Conservation (phyloP, 1,139 yeast species). For the Magnusiomyces tetraspermus region DNA sequence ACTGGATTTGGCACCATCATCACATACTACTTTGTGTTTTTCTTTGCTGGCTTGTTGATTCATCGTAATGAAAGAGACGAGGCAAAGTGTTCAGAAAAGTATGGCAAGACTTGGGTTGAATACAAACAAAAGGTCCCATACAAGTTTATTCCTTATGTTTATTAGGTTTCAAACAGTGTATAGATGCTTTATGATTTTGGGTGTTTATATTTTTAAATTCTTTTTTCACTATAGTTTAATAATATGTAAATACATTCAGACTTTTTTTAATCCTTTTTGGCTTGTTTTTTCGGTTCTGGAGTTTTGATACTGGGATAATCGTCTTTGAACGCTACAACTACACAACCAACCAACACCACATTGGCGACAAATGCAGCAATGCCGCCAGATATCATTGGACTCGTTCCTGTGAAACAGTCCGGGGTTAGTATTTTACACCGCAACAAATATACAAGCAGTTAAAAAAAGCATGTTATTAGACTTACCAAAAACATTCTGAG, state of each 20-base stretch:
- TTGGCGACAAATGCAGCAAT: conserved; percentile 83
- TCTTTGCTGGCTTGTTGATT: conserved; percentile 68
- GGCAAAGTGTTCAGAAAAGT: conserved; percentile 76
- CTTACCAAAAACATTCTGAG: conserved; percentile 42
- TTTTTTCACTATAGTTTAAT: too few species aligned
- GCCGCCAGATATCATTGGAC: conserved; percentile 77
- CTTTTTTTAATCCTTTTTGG: conserved; percentile 14
- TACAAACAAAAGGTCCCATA: conserved; percentile 77
- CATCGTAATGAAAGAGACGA: conserved; percentile 92
- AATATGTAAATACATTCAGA: too few species aligned
- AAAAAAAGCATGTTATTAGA: not conserved
- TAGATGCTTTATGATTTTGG: not conserved
- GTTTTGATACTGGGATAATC: conserved; percentile 41
- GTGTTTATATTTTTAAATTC: not conserved
- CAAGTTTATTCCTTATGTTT: conserved; percentile 80
- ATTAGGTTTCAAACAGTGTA: conserved; percentile 33
- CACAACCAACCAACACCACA: conserved; percentile 74
- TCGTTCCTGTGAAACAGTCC: conserved; percentile 36
- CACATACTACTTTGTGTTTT: conserved; percentile 78
- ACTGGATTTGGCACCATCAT: conserved; percentile 76
- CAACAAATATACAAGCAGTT: not conserved
- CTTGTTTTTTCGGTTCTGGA: conserved; percentile 33
- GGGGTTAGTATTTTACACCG: too few species aligned
- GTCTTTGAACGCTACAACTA: conserved; percentile 79
- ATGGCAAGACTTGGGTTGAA: conserved; percentile 76